A percentile compares a stretch with the other conserved stretches of the same genome.
Evolutionary conservation across 805 yeast species (phyloP).

Genomic region (Candida qinlingensis): DNA sequence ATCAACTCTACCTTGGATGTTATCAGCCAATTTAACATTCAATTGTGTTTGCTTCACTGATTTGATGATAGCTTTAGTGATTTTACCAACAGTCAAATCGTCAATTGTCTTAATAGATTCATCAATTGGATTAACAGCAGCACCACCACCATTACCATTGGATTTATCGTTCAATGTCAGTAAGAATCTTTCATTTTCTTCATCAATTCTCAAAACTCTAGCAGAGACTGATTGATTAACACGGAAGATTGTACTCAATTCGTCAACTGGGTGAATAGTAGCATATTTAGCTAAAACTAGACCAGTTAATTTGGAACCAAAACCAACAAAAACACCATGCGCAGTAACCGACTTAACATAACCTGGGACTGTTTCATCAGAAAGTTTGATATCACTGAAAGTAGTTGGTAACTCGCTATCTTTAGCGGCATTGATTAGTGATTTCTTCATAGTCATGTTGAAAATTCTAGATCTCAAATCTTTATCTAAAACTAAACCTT

Average conservation of each 20-base stretch:
- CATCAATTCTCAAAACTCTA: conserved; percentile 62
- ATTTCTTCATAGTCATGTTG: conserved; percentile 56
- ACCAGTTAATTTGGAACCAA: conserved; percentile 78
- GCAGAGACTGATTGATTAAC: conserved; percentile 69
- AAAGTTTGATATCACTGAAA: conserved; percentile 52
- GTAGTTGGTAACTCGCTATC: conserved; percentile 46
- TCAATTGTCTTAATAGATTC: conserved; percentile 37
- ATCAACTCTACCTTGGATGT: conserved; percentile 75
- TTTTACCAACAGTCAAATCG: conserved; percentile 55
- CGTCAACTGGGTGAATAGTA: conserved; percentile 46
- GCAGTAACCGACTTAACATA: conserved; percentile 73
- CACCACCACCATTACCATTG: conserved; percentile 23
- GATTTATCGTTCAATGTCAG: conserved; percentile 47
- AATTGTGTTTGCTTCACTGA: conserved; percentile 68
- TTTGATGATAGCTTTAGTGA: conserved; percentile 55
- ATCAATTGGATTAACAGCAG: conserved; percentile 57
- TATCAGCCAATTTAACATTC: conserved; percentile 70
- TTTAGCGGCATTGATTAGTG: conserved; percentile 62
- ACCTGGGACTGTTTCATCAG: conserved; percentile 54
- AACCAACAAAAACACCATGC: conserved; percentile 77
- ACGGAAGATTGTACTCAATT: conserved; percentile 48
- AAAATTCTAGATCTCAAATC: conserved; percentile 57
- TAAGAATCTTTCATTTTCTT: conserved; percentile 63
- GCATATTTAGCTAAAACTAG: conserved; percentile 73
- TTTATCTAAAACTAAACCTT: conserved; percentile 63